Evolutionary conservation across 768 basidiomycete genomes (phyloP), one percentile per base, ranked within the genome.

Genomic region (Naematelia encephala): DNA sequence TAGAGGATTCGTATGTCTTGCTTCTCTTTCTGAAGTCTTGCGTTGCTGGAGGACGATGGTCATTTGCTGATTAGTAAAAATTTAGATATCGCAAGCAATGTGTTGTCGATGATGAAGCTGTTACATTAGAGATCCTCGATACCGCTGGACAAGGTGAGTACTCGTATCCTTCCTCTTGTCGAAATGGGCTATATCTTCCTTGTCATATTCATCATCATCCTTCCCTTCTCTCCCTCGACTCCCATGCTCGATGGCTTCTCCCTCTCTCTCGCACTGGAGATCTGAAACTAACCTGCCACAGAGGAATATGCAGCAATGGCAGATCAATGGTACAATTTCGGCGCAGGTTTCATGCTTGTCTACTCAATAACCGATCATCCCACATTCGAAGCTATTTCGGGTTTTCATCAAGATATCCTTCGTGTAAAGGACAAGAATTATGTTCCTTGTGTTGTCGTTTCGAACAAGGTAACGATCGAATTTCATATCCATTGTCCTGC

Each of bases 271-370:
- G n/a, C n/a, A n/a, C n/a, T n/a, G n/a, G n/a, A n/a, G n/a, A 16
- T 16, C 8, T 39, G 8, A 39, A 39, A 39, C 34, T 39, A 16
- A 39, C 34, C 34, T 8, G 34, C n/a, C 16, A 8, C 52, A 71
- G 70, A 74, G 62, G 75, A 74, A 56, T 76, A 73, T 59, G 68
- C 61, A 21, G 73, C 74, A 2, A 75, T 78, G 74, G 71, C 74
- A 49, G 75, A 76, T 60, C 77, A 78, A 57, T 78, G 69, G 70
- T 73, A 78, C 60, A 68, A 64, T 30, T 68, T 73, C 59, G 80
- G 81, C 13, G 76, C 79, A 43, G 81, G 81, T 0, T 82, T 82
- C 74, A 70, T 82, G 16, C 73, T 82, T 22, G 81, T 82, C 28
- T 82, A 82, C 67, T 77, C 76, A 44, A 81, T 82, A 62, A 81